phyloP scores from a whole-genome alignment of 345 rosid genomes.

The Salix arbutifolia region DNA sequence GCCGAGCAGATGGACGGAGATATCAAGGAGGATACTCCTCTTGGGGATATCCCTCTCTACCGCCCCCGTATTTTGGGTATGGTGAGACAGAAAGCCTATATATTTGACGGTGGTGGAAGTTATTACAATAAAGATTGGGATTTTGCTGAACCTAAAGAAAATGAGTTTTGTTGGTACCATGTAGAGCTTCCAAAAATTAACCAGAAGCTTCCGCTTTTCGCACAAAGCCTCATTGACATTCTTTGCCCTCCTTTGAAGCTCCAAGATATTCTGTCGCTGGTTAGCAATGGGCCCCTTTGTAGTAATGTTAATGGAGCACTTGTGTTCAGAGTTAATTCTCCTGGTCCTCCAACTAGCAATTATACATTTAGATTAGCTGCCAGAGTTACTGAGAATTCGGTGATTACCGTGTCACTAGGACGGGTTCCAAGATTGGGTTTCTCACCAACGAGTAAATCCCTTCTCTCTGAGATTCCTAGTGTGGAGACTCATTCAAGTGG shows the following conservation, averaged over 20 bases:
- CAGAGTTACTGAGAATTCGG: conserved; percentile 82
- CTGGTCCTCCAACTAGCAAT: conserved; percentile 72
- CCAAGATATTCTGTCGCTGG: conserved; percentile 90
- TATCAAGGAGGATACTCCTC: conserved; percentile 22
- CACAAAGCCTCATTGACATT: conserved; percentile 77
- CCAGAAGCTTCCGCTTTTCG: conserved; percentile 73
- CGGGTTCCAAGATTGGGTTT: conserved; percentile 88
- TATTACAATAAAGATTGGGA: conserved; percentile 77
- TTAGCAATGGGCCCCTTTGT: conserved; percentile 92
- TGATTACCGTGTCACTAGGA: conserved; percentile 87
- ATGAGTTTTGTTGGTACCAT: conserved; percentile 95
- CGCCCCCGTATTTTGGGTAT: conserved; percentile 48
- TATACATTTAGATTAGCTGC: conserved; percentile 88
- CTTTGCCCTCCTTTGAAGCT: conserved; percentile 95
- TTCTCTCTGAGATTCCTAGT: conserved; percentile 85
- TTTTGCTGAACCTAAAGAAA: conserved; percentile 62
- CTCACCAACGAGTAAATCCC: conserved; percentile 73
- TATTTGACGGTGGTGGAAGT: conserved; percentile 73
- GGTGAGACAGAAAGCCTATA: conserved; percentile 77
- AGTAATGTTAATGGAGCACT: conserved; percentile 87
- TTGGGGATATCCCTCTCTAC: conserved; percentile 11
- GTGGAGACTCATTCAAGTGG: conserved; percentile 50
- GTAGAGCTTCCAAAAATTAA: conserved; percentile 82
- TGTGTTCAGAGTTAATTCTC: conserved; percentile 92
- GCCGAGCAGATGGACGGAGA: conserved; percentile 47